phyloP scores from a whole-genome alignment of 768 basidiomycete genomes.

The Exidia glandulosa region DNA sequence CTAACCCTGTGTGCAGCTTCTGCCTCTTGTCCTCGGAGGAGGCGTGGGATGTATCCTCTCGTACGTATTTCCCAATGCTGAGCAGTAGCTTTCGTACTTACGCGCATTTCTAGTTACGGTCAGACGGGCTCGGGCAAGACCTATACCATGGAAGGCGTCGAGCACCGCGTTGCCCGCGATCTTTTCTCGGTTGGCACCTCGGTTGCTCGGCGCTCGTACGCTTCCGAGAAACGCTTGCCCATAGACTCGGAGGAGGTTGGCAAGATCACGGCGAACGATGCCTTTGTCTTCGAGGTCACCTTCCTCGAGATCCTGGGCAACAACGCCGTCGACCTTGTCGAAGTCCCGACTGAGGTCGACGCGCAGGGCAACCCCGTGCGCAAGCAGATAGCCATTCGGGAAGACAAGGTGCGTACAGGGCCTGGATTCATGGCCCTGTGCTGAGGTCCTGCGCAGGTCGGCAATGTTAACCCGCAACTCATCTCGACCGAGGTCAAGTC shows the following conservation, averaged over 20 bases:
- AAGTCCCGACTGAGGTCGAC: constrained; percentile 13
- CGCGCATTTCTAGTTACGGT: not conserved
- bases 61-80: constrained; percentile 13
- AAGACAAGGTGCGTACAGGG: constrained; percentile 19
- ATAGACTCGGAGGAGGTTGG: not conserved
- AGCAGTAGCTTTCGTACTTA: constrained; percentile 3
- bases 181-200: constrained; percentile 17
- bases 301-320: constrained; percentile 26
- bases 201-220: constrained; percentile 12
- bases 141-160: constrained; percentile 24
- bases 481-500: constrained; percentile 15
- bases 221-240: constrained; percentile 5
- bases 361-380: constrained; percentile 16
- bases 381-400: constrained; percentile 19
- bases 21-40: constrained; percentile 19
- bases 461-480: constrained; percentile 20
- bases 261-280: not conserved
- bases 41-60: constrained; percentile 24
- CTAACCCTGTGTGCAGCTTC: constrained; percentile 10
- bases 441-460: constrained; percentile 6
- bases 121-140: not conserved
- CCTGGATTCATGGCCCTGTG: not conserved
- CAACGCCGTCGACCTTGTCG: constrained; percentile 20
- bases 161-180: constrained; percentile 23
- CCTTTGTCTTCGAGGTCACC: constrained; percentile 22